Base-by-base conservation (phyloP, 2,329 filamentous ascomycete genomes). In the Neopestalotiopsis sp. region DNA sequence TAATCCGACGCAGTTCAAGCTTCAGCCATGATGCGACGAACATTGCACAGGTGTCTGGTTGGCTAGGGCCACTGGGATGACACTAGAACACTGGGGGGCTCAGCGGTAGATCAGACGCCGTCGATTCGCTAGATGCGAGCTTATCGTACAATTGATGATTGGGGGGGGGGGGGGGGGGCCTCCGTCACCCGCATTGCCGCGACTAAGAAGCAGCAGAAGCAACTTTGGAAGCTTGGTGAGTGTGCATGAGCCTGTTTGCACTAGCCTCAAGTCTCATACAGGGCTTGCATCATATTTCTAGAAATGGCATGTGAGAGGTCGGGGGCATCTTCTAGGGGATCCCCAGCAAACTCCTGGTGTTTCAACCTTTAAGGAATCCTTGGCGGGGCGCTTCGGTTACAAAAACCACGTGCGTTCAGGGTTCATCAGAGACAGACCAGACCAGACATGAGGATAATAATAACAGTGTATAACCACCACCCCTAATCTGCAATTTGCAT, bases 261-360 rank as follows among this genome's bases (percentile, higher is more conserved):
- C 59, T 62, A 62, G 59, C 30, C 32, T 30, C n/a, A 24, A 40
- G n/a, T 62, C 59, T 62, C 59, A 61, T 32, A 61, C 58, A 32
- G 58, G 28, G 17, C 34, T 62, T 38, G 30, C 32, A n/a, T 62
- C 59, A 62, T 40, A 62, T 62, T 14, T 34, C 59, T 20, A 62
- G 10, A 59, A 59, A 30, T 34, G 32, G 59, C 59, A 62, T 62
- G 59, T 62, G 59, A 62, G 59, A 62, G 58, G 42, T 6, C 13
- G 34, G 58, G 58, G 58, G 58, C 28, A 24, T n/a, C 24, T 38
- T 40, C 13, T 30, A 40, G 13, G 14, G 59, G 30, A 12, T 42
- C 6, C 17, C 32, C 10, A 10, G 30, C 42, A 49, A 6, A 52
- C 45, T 52, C 45, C 45, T 52, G 45, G 45, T 52, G 59, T 62